Conservation (phyloP, 169 alveolate genomes). For the Perkinsus marinus region DNA sequence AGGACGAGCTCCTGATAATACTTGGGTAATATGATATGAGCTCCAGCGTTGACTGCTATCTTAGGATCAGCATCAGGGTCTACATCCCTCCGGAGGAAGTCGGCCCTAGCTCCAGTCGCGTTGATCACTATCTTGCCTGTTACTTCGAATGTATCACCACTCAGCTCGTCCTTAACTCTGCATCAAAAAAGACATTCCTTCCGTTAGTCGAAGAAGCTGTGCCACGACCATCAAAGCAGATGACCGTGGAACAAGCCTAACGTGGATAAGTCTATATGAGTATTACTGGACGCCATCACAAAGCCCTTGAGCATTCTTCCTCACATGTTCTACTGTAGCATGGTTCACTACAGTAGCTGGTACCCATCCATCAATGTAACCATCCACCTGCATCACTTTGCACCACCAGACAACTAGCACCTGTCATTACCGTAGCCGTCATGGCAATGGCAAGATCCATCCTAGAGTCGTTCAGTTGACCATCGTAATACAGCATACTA, state of each 20-base stretch:
- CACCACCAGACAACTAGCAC: background rate
- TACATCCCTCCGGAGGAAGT: constrained; percentile 20
- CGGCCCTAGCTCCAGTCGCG: constrained; percentile 45
- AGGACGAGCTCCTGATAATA: constrained; percentile 1
- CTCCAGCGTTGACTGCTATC: constrained; percentile 27
- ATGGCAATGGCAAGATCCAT: constrained; percentile 19
- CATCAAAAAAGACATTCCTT: background rate
- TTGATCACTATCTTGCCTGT: constrained; percentile 66
- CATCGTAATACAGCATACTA: constrained; percentile 37
- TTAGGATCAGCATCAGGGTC: background rate
- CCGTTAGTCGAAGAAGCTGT: too few species aligned
- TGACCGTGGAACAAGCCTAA: background rate
- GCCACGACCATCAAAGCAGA: too few species aligned
- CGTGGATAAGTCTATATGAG: background rate
- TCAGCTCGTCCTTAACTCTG: background rate
- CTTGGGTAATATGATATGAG: constrained; percentile 11
- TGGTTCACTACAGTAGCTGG: constrained; percentile 77
- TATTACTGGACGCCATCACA: background rate
- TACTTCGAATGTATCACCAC: constrained; percentile 30
- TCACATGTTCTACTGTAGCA: constrained; percentile 44
- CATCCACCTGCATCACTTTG: constrained; percentile 22
- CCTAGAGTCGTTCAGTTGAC: constrained; percentile 22
- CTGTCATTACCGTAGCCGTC: constrained; percentile 3
- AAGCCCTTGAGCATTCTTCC: constrained; percentile 48
- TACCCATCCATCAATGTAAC: constrained; percentile 58